Evolutionary conservation across 2,329 filamentous ascomycete genomes (phyloP).

Genomic region (Fusarium lyarnte): DNA sequence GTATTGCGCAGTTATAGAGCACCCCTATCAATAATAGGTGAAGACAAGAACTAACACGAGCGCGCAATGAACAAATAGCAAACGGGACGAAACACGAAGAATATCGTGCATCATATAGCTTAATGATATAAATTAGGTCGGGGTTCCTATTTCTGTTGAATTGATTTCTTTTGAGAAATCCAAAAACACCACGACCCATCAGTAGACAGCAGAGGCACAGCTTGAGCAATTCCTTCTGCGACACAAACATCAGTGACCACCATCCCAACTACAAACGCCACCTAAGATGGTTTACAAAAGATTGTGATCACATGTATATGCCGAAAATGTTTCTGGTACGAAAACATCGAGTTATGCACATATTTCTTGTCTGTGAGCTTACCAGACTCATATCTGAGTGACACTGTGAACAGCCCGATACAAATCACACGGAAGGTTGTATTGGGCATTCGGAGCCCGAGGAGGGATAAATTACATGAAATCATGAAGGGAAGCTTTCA

Average conservation of each 20-base stretch:
- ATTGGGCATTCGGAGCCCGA: neutral
- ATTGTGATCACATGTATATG: neutral
- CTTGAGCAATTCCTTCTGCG: neutral
- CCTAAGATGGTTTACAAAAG: neutral
- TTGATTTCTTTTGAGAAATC: neutral
- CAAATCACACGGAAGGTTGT: neutral
- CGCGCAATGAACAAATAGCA: neutral
- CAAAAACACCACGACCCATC: neutral
- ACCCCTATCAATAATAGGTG: neutral
- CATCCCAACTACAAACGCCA: neutral
- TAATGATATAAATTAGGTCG: neutral
- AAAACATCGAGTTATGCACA: neutral
- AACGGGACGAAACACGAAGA: neutral
- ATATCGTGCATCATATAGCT: no score
- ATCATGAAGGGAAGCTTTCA: neutral
- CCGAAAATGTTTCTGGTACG: neutral
- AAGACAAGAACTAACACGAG: neutral
- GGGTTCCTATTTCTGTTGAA: neutral
- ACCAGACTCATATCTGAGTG: neutral
- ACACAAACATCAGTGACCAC: neutral
- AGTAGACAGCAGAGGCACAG: neutral
- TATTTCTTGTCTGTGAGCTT: neutral
- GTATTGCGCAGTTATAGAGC: neutral
- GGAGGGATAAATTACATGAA: neutral
- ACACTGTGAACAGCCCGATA: neutral